phyloP scores from a whole-genome alignment of 176 grass and related monocot species.

The Triticum turgidum region DNA sequence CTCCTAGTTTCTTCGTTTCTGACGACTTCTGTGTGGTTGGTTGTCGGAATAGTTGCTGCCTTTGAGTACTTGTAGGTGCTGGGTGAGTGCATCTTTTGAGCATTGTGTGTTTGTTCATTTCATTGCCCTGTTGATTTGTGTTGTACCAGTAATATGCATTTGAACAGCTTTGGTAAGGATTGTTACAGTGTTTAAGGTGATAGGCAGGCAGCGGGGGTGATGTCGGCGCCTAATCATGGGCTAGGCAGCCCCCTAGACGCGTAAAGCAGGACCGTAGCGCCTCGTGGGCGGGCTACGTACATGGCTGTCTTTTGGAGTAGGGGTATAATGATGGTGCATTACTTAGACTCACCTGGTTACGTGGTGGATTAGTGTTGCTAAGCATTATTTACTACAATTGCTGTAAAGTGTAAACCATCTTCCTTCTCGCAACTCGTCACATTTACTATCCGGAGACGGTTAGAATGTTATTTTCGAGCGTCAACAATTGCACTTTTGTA shows the following conservation, averaged over 20 bases:
- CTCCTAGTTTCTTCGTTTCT: not conserved
- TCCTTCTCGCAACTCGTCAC: not conserved
- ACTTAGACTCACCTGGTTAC: not conserved
- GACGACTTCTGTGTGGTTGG: not conserved
- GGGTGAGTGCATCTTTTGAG: not conserved
- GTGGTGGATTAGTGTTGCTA: not conserved
- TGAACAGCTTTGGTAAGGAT: not conserved
- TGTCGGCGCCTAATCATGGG: not conserved
- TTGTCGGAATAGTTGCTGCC: not conserved
- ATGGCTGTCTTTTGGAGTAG: not conserved
- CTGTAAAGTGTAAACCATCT: not conserved
- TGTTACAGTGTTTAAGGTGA: not conserved
- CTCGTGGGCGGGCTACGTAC: not conserved
- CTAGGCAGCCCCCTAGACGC: not conserved
- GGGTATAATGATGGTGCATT: not conserved
- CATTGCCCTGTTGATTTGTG: not conserved
- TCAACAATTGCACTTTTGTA: not conserved
- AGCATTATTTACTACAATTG: conserved; percentile 2
- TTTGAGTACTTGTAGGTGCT: not conserved
- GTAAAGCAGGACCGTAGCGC: not conserved
- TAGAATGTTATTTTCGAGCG: not conserved
- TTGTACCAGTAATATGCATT: not conserved
- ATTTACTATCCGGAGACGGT: not conserved
- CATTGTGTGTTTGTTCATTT: not conserved
- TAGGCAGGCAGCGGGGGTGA: not conserved